Conservation (phyloP, 2,329 filamentous ascomycete genomes). For the Aureobasidium sp. region DNA sequence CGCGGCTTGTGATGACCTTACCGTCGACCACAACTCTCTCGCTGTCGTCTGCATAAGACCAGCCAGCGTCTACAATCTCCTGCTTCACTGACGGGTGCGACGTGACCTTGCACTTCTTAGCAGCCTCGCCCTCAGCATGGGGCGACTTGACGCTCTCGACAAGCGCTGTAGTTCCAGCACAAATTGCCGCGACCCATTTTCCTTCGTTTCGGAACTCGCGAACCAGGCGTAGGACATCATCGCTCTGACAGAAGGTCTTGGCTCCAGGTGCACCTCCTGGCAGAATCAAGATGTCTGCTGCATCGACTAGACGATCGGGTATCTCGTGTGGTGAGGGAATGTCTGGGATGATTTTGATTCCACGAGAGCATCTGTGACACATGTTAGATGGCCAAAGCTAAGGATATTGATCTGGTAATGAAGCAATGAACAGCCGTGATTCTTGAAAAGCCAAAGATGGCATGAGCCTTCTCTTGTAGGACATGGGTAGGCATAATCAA, state of each 20-base stretch:
- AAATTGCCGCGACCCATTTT: conserved; percentile 29
- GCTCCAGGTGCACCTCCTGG: conserved; percentile 31
- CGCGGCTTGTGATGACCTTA: conserved; percentile 27
- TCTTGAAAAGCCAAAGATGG: neutral
- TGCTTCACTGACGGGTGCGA: conserved; percentile 29
- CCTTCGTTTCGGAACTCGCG: conserved; percentile 21
- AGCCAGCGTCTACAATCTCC: conserved; percentile 23
- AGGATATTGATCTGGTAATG: neutral
- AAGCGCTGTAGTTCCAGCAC: conserved; percentile 30
- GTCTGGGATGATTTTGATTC: conserved; percentile 29
- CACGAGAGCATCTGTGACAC: conserved; percentile 26
- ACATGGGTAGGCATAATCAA: neutral
- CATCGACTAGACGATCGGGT: conserved; percentile 14
- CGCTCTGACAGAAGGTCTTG: conserved; percentile 24
- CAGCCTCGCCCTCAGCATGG: conserved; percentile 11
- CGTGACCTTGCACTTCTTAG: conserved; percentile 23
- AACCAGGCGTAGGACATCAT: conserved; percentile 24
- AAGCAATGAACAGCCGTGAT: neutral
- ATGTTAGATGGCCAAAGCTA: neutral
- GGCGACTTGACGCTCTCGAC: conserved; percentile 19
- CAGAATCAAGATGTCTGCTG: conserved; percentile 28
- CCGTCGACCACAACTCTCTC: conserved; percentile 27
- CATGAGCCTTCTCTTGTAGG: neutral
- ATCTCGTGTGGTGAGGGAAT: conserved; percentile 17
- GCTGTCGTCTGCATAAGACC: conserved; percentile 28